These are phyloP conservation scores for Fusarium odoratissimum DNA, from an alignment of 2,329 filamentous ascomycete species.

Conservation along the genomic window DNA sequence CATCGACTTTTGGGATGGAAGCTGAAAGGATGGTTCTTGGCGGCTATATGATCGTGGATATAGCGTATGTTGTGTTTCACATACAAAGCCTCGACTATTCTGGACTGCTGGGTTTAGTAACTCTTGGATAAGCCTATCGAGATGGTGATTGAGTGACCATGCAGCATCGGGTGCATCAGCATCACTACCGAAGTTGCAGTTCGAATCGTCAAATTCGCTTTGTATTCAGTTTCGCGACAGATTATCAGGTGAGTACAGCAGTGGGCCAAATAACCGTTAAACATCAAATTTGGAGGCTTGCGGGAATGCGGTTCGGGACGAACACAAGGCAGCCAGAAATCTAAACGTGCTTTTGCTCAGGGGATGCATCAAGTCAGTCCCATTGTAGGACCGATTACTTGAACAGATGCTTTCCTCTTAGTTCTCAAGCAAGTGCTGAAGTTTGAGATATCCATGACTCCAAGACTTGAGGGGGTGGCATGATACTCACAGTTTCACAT, in stretches of 20 bases:
- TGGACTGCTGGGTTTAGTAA: background rate
- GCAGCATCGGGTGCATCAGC: background rate
- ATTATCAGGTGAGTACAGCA: background rate
- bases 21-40: background rate
- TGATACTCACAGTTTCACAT: background rate
- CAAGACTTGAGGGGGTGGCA: conserved; percentile 1
- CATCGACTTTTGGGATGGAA: background rate
- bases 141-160: background rate
- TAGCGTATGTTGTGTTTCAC: background rate
- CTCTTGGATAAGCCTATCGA: background rate
- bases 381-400: conserved; percentile 1
- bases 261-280: background rate
- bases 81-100: background rate
- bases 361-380: background rate
- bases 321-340: background rate
- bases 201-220: background rate
- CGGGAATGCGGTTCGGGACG: background rate
- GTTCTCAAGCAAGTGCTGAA: background rate
- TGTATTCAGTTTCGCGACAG: background rate
- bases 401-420: background rate
- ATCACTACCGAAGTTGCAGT: background rate
- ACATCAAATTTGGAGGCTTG: background rate
- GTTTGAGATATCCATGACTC: conserved; percentile 4
- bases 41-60: background rate
- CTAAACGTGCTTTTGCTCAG: background rate